Conservation (phyloP, 2,329 filamentous ascomycete species). For the Colletotrichum sidae region DNA sequence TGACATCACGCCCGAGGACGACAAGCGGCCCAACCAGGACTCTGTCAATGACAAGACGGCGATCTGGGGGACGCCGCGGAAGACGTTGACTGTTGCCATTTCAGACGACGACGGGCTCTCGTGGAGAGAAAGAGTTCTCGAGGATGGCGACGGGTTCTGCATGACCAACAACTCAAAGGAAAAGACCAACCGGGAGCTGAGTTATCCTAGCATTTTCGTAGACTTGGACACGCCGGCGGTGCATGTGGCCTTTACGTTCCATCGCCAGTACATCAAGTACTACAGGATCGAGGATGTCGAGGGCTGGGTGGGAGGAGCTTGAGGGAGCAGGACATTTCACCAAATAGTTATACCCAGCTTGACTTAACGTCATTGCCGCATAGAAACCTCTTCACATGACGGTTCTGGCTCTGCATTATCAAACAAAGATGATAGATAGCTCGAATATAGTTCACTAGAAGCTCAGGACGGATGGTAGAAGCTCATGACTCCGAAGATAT, state of each 20-base stretch:
- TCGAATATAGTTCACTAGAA: background rate
- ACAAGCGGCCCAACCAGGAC: slow-evolving; percentile 53
- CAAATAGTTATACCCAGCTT: background rate
- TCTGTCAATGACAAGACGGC: slow-evolving; percentile 50
- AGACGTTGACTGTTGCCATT: slow-evolving; percentile 48
- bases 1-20: slow-evolving; percentile 54
- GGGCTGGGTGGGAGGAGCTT: slow-evolving; percentile 39
- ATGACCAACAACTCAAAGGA: slow-evolving; percentile 57
- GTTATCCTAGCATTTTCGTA: slow-evolving; percentile 54
- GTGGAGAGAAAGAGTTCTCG: slow-evolving; percentile 52
- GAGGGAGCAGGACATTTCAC: background rate
- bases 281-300: slow-evolving; percentile 45
- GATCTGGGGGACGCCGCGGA: slow-evolving; percentile 56
- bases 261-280: slow-evolving; percentile 56
- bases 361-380: background rate
- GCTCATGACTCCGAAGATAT: background rate
- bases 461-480: background rate
- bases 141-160: slow-evolving; percentile 58
- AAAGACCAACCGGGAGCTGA: slow-evolving; percentile 55
- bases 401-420: too few species aligned
- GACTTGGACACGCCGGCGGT: slow-evolving; percentile 39
- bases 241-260: slow-evolving; percentile 56
- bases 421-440: too few species aligned
- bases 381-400: too few species aligned
- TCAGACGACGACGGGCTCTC: slow-evolving; percentile 50